These are phyloP conservation scores for Lasiodiplodia sp. DNA, from an alignment of 2,329 filamentous ascomycete species.

Conservation along the genomic window DNA sequence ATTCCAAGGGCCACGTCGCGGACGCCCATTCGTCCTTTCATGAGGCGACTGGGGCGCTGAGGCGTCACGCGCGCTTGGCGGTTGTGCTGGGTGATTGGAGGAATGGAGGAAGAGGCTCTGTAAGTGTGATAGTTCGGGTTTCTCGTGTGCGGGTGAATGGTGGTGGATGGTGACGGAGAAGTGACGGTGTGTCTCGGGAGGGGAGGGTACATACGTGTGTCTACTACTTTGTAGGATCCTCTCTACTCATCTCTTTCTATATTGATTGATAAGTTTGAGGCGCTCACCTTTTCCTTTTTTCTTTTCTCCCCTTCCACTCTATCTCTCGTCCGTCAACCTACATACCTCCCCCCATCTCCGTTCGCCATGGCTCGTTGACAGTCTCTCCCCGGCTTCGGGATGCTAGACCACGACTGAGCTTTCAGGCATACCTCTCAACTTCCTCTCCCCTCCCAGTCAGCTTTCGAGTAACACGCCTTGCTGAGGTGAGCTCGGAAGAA, in stretches of 20 bases:
- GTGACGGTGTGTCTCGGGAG: neutral
- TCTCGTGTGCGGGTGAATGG: neutral
- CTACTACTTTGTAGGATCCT: neutral
- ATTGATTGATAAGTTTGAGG: too few species aligned
- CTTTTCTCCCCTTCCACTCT: neutral
- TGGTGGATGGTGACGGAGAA: neutral
- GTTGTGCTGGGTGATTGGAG: neutral
- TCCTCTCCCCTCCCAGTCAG: too few species aligned
- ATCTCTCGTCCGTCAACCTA: too few species aligned
- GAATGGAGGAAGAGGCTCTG: neutral
- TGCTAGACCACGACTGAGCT: too few species aligned
- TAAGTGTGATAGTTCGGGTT: neutral
- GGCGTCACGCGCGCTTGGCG: neutral
- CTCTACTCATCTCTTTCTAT: neutral
- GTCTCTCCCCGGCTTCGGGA: neutral
- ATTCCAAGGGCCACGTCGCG: neutral
- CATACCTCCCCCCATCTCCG: neutral
- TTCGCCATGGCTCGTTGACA: neutral
- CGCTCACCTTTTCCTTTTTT: neutral
- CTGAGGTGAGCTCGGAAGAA: neutral
- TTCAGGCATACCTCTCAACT: too few species aligned
- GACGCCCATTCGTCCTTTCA: neutral
- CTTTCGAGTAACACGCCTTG: too few species aligned
- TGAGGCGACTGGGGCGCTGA: neutral
- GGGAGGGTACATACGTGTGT: neutral